Percentiles rank a stretch among this genome's conserved stretches.
phyloP scores from a whole-genome alignment of 352 stramenopile species.

The Plasmopara viticola region DNA sequence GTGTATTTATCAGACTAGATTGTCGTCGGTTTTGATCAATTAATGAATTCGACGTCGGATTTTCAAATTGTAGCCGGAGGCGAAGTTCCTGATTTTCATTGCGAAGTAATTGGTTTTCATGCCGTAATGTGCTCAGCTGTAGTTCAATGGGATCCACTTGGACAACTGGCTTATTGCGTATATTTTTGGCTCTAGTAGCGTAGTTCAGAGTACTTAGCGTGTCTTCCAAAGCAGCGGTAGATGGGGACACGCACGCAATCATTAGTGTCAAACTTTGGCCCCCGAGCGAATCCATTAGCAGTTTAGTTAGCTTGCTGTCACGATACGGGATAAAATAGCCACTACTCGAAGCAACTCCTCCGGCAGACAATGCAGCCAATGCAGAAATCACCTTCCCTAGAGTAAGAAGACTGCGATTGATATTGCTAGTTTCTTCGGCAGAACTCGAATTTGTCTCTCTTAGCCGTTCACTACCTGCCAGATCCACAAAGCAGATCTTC shows the following conservation, averaged over 20 bases:
- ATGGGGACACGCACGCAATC: slow-evolving; percentile 78
- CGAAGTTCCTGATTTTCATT: slow-evolving; percentile 57
- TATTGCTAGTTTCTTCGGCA: slow-evolving; percentile 71
- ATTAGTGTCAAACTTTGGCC: slow-evolving; percentile 80
- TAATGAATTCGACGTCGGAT: background rate
- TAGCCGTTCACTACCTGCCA: slow-evolving; percentile 66
- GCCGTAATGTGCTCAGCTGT: slow-evolving; percentile 48
- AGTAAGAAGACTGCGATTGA: slow-evolving; percentile 80
- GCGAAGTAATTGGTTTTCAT: slow-evolving; percentile 55
- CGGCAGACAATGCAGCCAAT: slow-evolving; percentile 38
- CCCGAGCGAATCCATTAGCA: slow-evolving; percentile 80
- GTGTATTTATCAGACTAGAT: slow-evolving; percentile 20
- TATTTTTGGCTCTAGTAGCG: slow-evolving; percentile 77
- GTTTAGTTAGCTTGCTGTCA: slow-evolving; percentile 82
- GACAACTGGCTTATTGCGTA: slow-evolving; percentile 72
- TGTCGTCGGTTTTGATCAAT: slow-evolving; percentile 6
- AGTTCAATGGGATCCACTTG: slow-evolving; percentile 62
- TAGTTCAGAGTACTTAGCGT: slow-evolving; percentile 85
- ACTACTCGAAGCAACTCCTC: background rate
- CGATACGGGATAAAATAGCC: slow-evolving; percentile 69
- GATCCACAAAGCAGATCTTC: slow-evolving; percentile 80
- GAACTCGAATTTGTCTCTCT: slow-evolving; percentile 71
- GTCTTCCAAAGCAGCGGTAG: slow-evolving; percentile 48
- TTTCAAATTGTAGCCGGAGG: slow-evolving; percentile 33
- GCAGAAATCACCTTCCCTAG: slow-evolving; percentile 83